Evolutionary conservation across 106 monocot genomes (phyloP), one percentile per base, ranked within the genome.

Genomic region (Vanilla planifolia): DNA sequence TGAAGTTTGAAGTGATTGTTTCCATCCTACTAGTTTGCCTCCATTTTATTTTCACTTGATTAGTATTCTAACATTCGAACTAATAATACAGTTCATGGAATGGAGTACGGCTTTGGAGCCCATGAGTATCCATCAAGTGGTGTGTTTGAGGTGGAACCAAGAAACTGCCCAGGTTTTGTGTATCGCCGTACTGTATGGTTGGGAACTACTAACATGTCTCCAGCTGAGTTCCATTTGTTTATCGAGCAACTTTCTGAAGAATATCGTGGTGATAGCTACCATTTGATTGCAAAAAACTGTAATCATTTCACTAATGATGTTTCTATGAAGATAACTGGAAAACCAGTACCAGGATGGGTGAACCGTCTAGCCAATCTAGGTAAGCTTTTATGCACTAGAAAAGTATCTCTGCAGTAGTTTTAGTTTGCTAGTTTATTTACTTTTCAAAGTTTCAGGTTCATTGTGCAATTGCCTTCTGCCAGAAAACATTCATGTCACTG

Each of bases 401-500:
- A 30, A 14, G 53, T 15, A 29, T 16, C 29, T 27, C 28, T 29
- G 3, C 53, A 15, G 30, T 14, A 53, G 30, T 15, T 29, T 52
- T 53, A 5, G 13, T 3, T 51, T 51, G 16, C 43, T 61, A 25
- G 14, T 42, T 40, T 26, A 15, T 47, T 9, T 43, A 48, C 3
- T 51, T 65, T 13, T 21, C 5, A 11, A 45, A 37, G 16, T 51
- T 60, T 37, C 51, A 73, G 73, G 73, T 60, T 73, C 73, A 50
- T 73, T 66, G 40, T 73, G 73, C 66, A 73, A 73, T 57, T 73
- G 73, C 42, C 37, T 73, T 73, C 60, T 73, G 9, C 73, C 73
- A 32, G 73, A 73, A 52, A 73, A 48, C 51, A 66, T 73, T 56
- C 66, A 66, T 64, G 51, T 73, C 32, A 47, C 73, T 22, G 58